Base-by-base conservation (phyloP, 2,329 filamentous ascomycete genomes). In the Zopfia rhizophila region DNA sequence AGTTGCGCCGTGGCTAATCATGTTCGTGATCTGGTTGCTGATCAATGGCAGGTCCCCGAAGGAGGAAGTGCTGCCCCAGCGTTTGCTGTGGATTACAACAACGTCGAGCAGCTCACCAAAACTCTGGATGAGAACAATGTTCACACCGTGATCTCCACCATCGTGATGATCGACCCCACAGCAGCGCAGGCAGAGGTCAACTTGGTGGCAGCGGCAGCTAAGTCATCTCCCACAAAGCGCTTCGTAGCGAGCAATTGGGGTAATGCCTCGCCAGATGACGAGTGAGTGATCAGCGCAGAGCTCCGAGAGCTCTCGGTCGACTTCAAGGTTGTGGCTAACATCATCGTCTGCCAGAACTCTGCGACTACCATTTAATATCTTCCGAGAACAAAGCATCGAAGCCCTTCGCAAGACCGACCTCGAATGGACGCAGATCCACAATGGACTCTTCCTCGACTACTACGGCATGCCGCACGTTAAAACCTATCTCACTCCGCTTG, bases 111-210 rank as follows among this genome's bases (percentile, higher is more conserved):
- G 2, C 44, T 73, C 11, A 46, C 55, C 8, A 37, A 55, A 14
- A 46, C 45, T 3, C 58, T 76, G 4, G 61, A 73, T 36, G 56
- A 65, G 24, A 65, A 78, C 57, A 69, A 72, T 0, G 55, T 80
- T 14, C 62, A 79, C 35, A 78, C 74, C 0, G 59, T 80, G 29
- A 72, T 81, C 18, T 80, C 76, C 0, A 60, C 72, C 3, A 62
- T 80, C 17, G 56, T 55, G 5, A 62, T 75, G 42, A 48, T 61
- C 36, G 54, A 60, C 8, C 53, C 66, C 2, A 58, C 51, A 27
- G 59, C 13, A 56, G 60, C 38, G 7, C 60, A 61, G 14, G 61
- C 62, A 3, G 70, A 42, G 17, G 4, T 35, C 4, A 42, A 42
- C 19, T 23, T 42, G 7, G 27, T 42, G 18, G 8, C 25, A 22